These are phyloP conservation scores for Solanum hybrid DNA, from an alignment of 305 asterid species.

Conservation along the genomic window DNA sequence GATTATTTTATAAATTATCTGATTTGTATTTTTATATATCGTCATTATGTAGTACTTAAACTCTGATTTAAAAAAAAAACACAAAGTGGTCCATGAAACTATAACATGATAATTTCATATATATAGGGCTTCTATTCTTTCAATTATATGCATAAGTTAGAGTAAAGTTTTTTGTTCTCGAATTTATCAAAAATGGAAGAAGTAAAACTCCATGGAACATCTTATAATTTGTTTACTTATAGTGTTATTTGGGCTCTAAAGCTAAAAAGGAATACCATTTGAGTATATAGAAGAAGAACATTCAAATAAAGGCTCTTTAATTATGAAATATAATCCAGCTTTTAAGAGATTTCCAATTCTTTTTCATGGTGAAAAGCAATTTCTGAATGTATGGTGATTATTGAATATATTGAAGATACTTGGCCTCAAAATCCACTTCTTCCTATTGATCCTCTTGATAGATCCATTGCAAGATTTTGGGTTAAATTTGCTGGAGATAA, in stretches of 20 bases:
- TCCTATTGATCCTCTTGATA: slow-evolving; percentile 4
- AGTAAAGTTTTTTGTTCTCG: background rate
- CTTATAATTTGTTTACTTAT: slow-evolving; percentile 6
- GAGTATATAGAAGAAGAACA: slow-evolving; percentile 6
- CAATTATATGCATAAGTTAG: background rate
- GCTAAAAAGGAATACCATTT: slow-evolving; percentile 2
- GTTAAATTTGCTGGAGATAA: too few relatives aligned
- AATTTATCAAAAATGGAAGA: slow-evolving; percentile 2
- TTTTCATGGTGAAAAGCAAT: slow-evolving; percentile 9
- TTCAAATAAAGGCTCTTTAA: background rate
- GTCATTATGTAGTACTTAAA: background rate
- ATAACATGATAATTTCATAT: background rate
- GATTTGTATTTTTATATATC: background rate
- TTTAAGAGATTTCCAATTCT: slow-evolving; percentile 11
- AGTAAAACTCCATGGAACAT: slow-evolving; percentile 3
- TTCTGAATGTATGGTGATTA: slow-evolving; percentile 10
- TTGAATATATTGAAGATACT: slow-evolving; percentile 13
- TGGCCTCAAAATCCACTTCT: slow-evolving; percentile 12
- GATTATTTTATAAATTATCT: background rate
- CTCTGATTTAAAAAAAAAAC: background rate
- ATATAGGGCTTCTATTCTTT: background rate
- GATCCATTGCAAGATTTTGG: slow-evolving; percentile 11
- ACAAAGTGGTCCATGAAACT: background rate
- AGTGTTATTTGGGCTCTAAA: slow-evolving; percentile 13
- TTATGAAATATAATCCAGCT: slow-evolving; percentile 8